Base-by-base conservation (phyloP, 208 protist species). In the Trypanosomatidae sp. region DNA sequence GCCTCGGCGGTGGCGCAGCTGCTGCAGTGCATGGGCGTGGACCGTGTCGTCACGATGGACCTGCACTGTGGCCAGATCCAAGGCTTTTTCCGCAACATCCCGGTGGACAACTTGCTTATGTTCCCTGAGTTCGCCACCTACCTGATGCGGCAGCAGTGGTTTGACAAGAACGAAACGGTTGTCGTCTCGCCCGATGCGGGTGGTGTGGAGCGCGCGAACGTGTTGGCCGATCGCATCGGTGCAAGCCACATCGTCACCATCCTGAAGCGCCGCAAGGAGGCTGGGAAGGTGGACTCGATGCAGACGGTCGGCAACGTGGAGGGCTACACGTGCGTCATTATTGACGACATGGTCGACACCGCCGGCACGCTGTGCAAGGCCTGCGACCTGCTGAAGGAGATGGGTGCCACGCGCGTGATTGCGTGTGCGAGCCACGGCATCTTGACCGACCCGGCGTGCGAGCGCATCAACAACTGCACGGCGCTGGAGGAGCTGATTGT, bases 271-370 rank as follows among this genome's bases (percentile, higher is more conserved):
- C 86, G 98, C 46, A 89, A 90, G 65, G 92, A 97, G 84, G 92
- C 95, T 0, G 97, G 97, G 41, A 91, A 98, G 78, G 90, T 98
- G 17, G 88, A 97, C 65, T 95, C 88, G 2, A 98, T 98, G 93
- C 90, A 98, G 74, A 94, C 98, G 0, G 97, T 99, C 47, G 98
- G 98, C 47, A 95, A 98, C 69, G 98, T 99, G 15, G 56, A 89
- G 68, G 97, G 95, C 53, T 98, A 97, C 82, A 91, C 95, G 33
- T 95, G 88, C 76, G 87, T 99, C 47, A 97, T 99, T 49, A 85
- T 99, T 25, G 98, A 99, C 67, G 98, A 99, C 79, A 99, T 99
- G 87, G 92, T 98, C 55, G 98, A 99, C 79, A 99, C 98, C 10
- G 97, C 90, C 3, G 96, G 97, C 41, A 99, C 98, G 13, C 90